Percentiles rank a stretch among this genome's conserved stretches.
phyloP scores from a whole-genome alignment of 345 rosid genomes.

The Hibiscus syriacus region DNA sequence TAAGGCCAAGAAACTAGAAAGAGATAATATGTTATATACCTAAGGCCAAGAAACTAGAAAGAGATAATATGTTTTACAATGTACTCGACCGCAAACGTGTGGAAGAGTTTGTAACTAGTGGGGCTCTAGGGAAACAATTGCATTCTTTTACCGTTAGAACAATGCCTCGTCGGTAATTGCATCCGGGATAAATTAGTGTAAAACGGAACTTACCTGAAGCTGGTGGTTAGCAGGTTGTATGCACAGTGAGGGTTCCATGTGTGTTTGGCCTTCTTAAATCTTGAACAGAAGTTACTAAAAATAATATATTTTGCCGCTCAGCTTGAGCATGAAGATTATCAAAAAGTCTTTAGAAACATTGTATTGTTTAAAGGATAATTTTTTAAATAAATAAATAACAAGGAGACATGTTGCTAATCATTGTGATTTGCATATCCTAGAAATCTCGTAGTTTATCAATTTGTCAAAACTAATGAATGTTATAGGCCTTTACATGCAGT shows the following conservation, averaged over 20 bases:
- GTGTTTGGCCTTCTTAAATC: no score
- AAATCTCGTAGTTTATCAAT: background rate
- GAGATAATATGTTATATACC: no score
- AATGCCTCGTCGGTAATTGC: background rate
- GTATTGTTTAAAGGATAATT: background rate
- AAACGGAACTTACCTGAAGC: background rate
- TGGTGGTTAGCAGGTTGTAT: background rate
- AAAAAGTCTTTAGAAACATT: background rate
- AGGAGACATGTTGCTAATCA: background rate
- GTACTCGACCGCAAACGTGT: background rate
- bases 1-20: no score
- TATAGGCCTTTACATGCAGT: no score
- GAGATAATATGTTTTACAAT: background rate
- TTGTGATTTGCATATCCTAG: constrained; percentile 9
- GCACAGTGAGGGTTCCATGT: background rate
- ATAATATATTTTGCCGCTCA: background rate
- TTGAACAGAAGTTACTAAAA: background rate
- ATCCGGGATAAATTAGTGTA: background rate
- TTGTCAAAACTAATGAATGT: constrained; percentile 7
- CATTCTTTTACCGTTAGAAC: background rate
- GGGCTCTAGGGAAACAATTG: background rate
- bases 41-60: no score
- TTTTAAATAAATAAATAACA: background rate
- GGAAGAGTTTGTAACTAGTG: background rate
- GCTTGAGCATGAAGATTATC: background rate